These are phyloP conservation scores for Sclerotinia subarctica DNA, from an alignment of 2,329 filamentous ascomycete genomes.

Conservation along the genomic window DNA sequence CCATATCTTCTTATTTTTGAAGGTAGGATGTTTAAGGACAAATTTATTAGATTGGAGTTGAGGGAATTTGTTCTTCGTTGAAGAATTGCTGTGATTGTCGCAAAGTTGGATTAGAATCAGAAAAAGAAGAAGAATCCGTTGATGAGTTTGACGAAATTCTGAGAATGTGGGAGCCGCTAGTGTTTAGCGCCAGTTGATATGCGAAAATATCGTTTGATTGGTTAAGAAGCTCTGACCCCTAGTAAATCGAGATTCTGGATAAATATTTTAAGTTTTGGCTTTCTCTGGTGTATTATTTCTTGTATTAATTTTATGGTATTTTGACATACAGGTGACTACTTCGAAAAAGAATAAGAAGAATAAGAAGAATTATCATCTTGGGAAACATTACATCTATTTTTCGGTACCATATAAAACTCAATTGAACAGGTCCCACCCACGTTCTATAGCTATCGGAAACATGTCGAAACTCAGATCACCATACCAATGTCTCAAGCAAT, in stretches of 20 bases:
- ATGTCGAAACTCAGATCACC: constrained; percentile 49
- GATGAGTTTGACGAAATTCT: constrained; percentile 18
- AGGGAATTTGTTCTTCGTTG: constrained; percentile 21
- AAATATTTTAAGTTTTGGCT: neutral
- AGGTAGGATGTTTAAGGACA: constrained; percentile 99
- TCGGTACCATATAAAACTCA: too few species aligned
- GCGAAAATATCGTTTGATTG: constrained; percentile 11
- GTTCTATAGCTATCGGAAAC: neutral
- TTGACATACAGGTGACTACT: neutral
- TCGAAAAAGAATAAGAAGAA: neutral
- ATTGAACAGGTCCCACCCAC: too few species aligned
- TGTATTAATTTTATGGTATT: neutral
- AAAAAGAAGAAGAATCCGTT: neutral
- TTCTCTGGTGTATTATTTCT: neutral
- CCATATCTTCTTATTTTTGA: constrained; percentile 95
- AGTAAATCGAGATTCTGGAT: neutral
- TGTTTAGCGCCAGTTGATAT: constrained; percentile 13
- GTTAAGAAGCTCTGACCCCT: neutral
- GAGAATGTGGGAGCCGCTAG: constrained; percentile 19
- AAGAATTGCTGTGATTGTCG: constrained; percentile 19
- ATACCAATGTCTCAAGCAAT: constrained; percentile 60
- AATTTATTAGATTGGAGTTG: constrained; percentile 36
- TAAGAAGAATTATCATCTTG: too few species aligned
- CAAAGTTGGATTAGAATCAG: neutral
- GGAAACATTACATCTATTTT: neutral